These are phyloP conservation scores for Jaltomata sinuosa DNA, from an alignment of 257 asterid genomes.

Conservation along the genomic window DNA sequence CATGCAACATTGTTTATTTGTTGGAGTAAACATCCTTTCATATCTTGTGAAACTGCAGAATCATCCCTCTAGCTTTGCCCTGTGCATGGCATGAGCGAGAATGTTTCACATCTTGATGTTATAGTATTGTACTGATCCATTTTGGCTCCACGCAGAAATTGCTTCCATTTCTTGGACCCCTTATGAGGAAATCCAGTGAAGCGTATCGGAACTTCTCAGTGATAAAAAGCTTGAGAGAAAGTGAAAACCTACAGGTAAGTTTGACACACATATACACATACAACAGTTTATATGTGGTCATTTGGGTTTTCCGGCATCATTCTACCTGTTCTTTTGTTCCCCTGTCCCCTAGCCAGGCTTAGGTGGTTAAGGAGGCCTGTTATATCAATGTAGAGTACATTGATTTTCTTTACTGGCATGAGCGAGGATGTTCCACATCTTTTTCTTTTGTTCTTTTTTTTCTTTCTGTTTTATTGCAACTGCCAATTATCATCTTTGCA, in stretches of 20 bases:
- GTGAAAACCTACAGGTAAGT: constrained; percentile 88
- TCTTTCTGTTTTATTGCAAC: neutral
- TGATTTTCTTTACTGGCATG: neutral
- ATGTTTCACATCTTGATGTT: neutral
- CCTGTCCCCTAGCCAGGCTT: neutral
- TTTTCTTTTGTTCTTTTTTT: neutral
- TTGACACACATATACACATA: neutral
- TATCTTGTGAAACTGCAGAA: neutral
- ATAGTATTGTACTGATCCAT: neutral
- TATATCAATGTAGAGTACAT: neutral
- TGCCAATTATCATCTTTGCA: neutral
- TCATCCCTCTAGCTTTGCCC: neutral
- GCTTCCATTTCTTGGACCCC: constrained; percentile 92
- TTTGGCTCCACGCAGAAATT: constrained; percentile 53
- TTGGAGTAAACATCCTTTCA: neutral
- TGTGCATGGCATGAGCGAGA: neutral
- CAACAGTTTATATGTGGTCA: neutral
- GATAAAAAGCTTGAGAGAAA: constrained; percentile 81
- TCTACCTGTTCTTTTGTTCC: neutral
- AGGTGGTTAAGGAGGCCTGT: neutral
- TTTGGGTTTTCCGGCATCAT: neutral
- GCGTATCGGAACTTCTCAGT: constrained; percentile 75
- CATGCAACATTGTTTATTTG: neutral
- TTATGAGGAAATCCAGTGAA: constrained; percentile 86
- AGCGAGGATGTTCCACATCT: neutral